Evolutionary conservation across 257 asterid species (phyloP).

Genomic region (Paulownia fortunei): DNA sequence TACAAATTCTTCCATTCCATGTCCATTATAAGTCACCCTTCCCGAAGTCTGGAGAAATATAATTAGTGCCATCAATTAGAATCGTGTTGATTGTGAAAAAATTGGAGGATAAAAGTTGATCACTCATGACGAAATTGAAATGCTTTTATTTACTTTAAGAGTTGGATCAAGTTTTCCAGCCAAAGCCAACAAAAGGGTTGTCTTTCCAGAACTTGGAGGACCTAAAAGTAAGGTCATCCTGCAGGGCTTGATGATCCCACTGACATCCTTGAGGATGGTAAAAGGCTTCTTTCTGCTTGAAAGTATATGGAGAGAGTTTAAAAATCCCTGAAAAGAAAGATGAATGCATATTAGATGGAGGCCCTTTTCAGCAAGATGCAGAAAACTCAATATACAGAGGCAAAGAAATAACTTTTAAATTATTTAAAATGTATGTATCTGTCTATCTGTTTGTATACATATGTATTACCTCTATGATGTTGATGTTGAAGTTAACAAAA

Average conservation of each 20-base stretch:
- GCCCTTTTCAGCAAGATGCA: background rate
- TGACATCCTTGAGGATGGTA: too few relatives aligned
- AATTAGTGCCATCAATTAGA: background rate
- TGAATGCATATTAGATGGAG: background rate
- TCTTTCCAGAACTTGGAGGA: slow-evolving; percentile 83
- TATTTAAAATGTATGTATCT: background rate
- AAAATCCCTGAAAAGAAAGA: slow-evolving; percentile 15
- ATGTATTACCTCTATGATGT: slow-evolving; percentile 57
- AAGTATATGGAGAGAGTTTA: slow-evolving; percentile 46
- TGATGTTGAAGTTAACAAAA: slow-evolving; percentile 53
- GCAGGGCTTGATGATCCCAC: too few relatives aligned
- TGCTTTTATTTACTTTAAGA: slow-evolving; percentile 43
- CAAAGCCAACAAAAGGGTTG: slow-evolving; percentile 68
- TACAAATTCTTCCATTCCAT: slow-evolving; percentile 62
- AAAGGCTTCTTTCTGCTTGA: slow-evolving; percentile 60
- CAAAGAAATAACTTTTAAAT: background rate
- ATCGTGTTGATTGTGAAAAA: background rate
- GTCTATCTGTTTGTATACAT: background rate
- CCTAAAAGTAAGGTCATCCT: too few relatives aligned
- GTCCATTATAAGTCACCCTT: slow-evolving; percentile 66
- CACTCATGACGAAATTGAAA: background rate
- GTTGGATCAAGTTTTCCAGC: slow-evolving; percentile 69
- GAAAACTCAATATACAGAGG: background rate
- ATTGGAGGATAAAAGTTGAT: background rate
- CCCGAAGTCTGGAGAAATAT: slow-evolving; percentile 50